Conservation (phyloP, 2,329 filamentous ascomycete genomes). For the Xylaria sp. region DNA sequence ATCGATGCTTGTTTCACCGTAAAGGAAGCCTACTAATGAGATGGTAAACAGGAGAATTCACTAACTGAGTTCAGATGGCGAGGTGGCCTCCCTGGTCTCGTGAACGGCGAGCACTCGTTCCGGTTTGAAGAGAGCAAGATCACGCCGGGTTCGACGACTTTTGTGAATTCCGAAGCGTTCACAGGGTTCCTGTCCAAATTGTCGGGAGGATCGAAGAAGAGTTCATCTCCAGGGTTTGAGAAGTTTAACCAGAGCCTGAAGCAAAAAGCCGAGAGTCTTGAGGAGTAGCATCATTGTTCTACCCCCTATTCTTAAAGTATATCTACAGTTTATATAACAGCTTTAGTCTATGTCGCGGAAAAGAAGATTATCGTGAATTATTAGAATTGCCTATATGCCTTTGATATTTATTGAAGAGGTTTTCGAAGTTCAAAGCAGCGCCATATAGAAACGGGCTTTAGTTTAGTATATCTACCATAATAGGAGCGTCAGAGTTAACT, state of each 20-base stretch:
- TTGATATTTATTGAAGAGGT: no score
- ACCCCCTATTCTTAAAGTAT: neutral
- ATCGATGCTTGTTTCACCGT: neutral
- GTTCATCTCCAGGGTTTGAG: neutral
- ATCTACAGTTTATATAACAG: neutral
- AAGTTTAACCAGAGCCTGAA: conserved; percentile 7
- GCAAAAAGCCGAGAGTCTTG: neutral
- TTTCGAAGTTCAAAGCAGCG: neutral
- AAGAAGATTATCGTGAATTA: no score
- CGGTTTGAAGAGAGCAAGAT: conserved; percentile 6
- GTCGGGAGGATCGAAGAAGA: neutral
- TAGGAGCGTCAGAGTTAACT: no score
- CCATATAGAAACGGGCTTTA: no score
- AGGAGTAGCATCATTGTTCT: neutral
- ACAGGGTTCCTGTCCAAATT: neutral
- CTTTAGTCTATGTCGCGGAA: no score
- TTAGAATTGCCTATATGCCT: no score
- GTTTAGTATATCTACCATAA: no score
- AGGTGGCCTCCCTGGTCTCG: neutral
- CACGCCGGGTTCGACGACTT: neutral
- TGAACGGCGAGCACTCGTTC: conserved; percentile 1
- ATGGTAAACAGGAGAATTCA: conserved; percentile 1
- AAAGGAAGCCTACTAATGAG: neutral
- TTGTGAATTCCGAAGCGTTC: neutral
- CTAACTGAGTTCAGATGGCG: neutral